Base-by-base conservation (phyloP, 495 filamentous ascomycete genomes). In the Penicillium cataractarum region DNA sequence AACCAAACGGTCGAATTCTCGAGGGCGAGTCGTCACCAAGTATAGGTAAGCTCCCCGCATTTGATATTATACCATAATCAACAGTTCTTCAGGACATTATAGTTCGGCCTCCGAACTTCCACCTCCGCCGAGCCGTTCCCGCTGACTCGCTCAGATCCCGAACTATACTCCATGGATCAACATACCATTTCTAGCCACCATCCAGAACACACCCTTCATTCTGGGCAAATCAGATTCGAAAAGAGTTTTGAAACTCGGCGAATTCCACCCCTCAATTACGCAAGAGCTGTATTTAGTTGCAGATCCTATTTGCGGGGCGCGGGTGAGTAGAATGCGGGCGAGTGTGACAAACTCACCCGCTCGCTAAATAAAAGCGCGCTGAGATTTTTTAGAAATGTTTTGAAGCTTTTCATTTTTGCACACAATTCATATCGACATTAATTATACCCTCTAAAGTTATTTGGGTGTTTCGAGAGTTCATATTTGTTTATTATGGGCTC, bases 91-190 rank as follows among this genome's bases (percentile, higher is more conserved):
- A 50, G 24, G 15, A 50, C 1, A 0, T 12, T 35, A 35, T 50
- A 29, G 24, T 50, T 50, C 46, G 46, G 46, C 46, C 24, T 50
- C 24, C 46, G 46, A 50, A 50, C 24, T 50, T 29, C 46, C 26
- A 27, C 46, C 46, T 27, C 46, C 46, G 46, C 46, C 46, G 13
- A 27, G 46, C 46, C 46, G 22, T n/a, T 22, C n/a, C 15, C 5
- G 3, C 42, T 7, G 22, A 19, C 22, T 48, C 44, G 44, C 22
- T 48, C 24, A 48, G 24, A 29, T 50, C 46, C 46, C 46, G 46
- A 50, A 50, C 24, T 50, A 50, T 50, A 29, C 46, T 50, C 24
- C 46, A 17, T 49, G 46, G 46, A 50, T 27, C 46, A 50, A 50
- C 46, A 50, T 50, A n/a, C 46, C 46, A 24, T 29, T 50, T 50